Conservation (phyloP, 345 rosid species). For the Pistacia atlantica region DNA sequence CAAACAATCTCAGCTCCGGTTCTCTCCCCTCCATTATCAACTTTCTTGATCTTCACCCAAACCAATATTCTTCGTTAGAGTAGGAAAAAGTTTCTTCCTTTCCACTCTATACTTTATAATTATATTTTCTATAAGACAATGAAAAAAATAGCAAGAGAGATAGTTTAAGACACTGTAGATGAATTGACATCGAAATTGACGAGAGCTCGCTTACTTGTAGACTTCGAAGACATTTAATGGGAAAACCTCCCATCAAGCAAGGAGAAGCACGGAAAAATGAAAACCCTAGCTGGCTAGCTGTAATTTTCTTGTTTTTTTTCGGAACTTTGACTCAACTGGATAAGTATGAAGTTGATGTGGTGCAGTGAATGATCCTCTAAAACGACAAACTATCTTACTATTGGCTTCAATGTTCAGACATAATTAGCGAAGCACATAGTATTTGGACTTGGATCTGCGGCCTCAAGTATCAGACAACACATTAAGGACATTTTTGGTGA, state of each 20-base stretch:
- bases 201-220: background rate
- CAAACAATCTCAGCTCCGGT: slow-evolving; percentile 27
- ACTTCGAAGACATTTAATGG: background rate
- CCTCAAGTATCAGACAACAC: no score
- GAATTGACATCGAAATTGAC: background rate
- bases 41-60: background rate
- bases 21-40: slow-evolving; percentile 10
- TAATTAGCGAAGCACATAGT: no score
- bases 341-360: background rate
- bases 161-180: background rate
- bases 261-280: slow-evolving; percentile 6
- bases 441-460: background rate
- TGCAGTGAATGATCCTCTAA: background rate
- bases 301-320: background rate
- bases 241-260: background rate
- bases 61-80: background rate
- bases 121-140: background rate
- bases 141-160: background rate
- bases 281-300: background rate
- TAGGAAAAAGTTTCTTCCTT: background rate
- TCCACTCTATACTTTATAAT: no score
- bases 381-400: background rate
- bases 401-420: background rate
- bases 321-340: background rate
- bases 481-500: no score